Conservation (phyloP, 257 asterid genomes). For the Penstemon davidsonii region DNA sequence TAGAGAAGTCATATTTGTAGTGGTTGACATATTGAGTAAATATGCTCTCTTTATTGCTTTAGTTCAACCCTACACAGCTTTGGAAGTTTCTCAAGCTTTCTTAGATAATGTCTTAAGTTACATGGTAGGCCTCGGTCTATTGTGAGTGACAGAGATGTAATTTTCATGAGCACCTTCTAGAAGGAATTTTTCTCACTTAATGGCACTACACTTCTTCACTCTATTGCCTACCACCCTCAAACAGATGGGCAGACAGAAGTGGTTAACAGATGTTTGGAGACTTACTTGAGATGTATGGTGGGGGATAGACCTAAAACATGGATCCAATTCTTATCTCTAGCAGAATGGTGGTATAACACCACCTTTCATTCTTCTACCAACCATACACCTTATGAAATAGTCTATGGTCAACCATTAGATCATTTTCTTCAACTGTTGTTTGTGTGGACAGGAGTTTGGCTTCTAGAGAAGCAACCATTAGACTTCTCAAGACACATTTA, state of each 20-base stretch:
- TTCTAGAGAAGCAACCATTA: background rate
- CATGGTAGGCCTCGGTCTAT: background rate
- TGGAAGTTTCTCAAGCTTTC: background rate
- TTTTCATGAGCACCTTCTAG: background rate
- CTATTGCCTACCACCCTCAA: conserved; percentile 2
- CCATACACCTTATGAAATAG: conserved; percentile 4
- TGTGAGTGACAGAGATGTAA: background rate
- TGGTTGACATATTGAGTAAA: background rate
- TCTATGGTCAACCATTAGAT: background rate
- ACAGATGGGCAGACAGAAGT: background rate
- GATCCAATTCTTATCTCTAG: background rate
- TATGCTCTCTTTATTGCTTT: conserved; percentile 1
- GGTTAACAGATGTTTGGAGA: background rate
- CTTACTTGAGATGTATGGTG: background rate
- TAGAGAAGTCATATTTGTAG: background rate
- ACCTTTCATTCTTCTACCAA: background rate
- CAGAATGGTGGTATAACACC: conserved; percentile 21
- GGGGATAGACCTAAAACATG: background rate
- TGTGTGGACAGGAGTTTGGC: background rate
- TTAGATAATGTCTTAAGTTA: background rate
- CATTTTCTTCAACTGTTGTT: background rate
- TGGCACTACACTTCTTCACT: background rate
- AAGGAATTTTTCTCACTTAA: background rate
- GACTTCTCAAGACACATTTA: no score
- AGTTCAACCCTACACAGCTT: background rate